Evolutionary conservation across 257 asterid genomes (phyloP).

Genomic region (Pogostemon cablin): DNA sequence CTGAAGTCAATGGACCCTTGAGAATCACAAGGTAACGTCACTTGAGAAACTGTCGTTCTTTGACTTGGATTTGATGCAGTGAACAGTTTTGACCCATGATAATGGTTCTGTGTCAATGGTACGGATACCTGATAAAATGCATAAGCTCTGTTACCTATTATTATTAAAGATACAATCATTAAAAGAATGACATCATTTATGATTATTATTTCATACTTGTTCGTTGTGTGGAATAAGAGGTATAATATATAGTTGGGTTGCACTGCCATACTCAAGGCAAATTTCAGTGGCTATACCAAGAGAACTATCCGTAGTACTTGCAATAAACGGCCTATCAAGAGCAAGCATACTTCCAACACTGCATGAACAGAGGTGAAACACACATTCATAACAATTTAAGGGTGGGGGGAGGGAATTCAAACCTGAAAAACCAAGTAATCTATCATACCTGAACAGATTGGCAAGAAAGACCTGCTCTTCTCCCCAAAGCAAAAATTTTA

Average conservation of each 20-base stretch:
- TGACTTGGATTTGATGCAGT: slow-evolving; percentile 57
- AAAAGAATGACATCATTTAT: slow-evolving; percentile 17
- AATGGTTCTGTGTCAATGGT: slow-evolving; percentile 73
- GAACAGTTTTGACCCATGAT: slow-evolving; percentile 63
- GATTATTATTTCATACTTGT: slow-evolving; percentile 52
- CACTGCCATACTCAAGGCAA: slow-evolving; percentile 91
- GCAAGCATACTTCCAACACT: slow-evolving; percentile 97
- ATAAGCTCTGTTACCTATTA: slow-evolving; percentile 8
- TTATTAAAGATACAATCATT: slow-evolving; percentile 17
- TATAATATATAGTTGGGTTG: slow-evolving; percentile 78
- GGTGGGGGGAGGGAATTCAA: background rate
- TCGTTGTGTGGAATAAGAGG: slow-evolving; percentile 74
- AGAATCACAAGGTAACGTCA: slow-evolving; percentile 85
- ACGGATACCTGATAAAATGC: slow-evolving; percentile 59
- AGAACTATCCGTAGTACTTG: slow-evolving; percentile 54
- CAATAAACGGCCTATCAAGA: slow-evolving; percentile 77
- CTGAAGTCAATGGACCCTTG: slow-evolving; percentile 90
- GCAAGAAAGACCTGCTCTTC: slow-evolving; percentile 83
- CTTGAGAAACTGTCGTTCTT: slow-evolving; percentile 78
- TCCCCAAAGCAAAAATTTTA: slow-evolving; percentile 81
- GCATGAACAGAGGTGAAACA: slow-evolving; percentile 38
- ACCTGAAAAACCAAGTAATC: slow-evolving; percentile 7
- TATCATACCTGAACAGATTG: slow-evolving; percentile 73
- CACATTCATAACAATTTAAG: background rate
- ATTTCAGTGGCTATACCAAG: slow-evolving; percentile 47